A percentile compares a stretch with the other conserved stretches of the same genome.
These are phyloP conservation scores for Pontederia paniculata DNA, from an alignment of 176 grass and related monocot genomes.

Conservation along the genomic window DNA sequence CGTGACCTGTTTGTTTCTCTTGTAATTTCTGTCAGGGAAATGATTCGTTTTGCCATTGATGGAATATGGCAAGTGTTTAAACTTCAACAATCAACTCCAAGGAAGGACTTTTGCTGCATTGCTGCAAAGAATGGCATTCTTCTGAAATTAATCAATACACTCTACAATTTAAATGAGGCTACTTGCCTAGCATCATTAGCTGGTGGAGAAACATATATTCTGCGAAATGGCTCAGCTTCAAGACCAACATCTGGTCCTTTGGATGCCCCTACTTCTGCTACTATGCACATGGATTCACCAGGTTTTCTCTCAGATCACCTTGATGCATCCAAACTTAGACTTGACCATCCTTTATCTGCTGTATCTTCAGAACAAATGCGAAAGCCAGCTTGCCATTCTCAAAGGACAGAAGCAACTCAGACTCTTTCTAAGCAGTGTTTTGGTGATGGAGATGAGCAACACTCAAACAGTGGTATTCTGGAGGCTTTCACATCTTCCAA, in stretches of 20 bases:
- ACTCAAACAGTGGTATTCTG: conserved; percentile 19
- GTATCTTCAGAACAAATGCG: conserved; percentile 42
- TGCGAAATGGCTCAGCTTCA: conserved; percentile 69
- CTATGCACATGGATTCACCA: not conserved
- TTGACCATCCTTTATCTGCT: conserved; percentile 53
- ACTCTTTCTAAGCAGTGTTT: no score
- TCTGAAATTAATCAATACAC: conserved; percentile 69
- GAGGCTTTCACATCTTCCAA: no score
- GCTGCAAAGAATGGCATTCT: conserved; percentile 96
- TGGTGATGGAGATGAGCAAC: conserved; percentile 33
- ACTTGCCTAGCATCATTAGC: conserved; percentile 67
- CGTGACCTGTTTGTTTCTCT: conserved; percentile 20
- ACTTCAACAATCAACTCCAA: conserved; percentile 68
- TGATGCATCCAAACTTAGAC: conserved; percentile 33
- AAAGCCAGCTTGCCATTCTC: no score
- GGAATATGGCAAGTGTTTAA: conserved; percentile 97
- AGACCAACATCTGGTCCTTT: conserved; percentile 61
- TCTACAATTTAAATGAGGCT: conserved; percentile 96
- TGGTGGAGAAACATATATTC: conserved; percentile 49
- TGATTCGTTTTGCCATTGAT: conserved; percentile 97
- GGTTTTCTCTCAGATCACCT: conserved; percentile 2
- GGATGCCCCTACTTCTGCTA: conserved; percentile 26
- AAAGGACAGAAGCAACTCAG: no score
- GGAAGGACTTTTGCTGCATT: conserved; percentile 94
- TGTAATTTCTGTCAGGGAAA: conserved; percentile 51